Evolutionary conservation across 106 monocot genomes (phyloP).

Genomic region (Dendrobium catenatum): DNA sequence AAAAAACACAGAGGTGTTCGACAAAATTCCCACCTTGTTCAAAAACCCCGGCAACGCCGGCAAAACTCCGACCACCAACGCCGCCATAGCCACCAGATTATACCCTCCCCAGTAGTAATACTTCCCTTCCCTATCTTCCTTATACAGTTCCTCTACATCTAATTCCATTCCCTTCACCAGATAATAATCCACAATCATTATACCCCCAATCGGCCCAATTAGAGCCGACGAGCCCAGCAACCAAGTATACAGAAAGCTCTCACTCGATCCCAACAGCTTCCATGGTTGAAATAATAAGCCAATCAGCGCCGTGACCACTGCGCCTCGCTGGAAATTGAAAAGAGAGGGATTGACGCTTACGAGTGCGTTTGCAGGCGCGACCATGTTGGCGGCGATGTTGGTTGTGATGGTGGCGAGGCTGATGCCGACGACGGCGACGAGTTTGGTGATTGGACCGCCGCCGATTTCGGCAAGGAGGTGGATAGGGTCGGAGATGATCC

Average conservation of each 20-base stretch:
- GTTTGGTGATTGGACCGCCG: conserved; percentile 26
- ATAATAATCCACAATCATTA: conserved; percentile 76
- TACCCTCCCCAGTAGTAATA: conserved; percentile 60
- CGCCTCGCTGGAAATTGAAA: conserved; percentile 74
- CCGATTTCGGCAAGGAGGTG: conserved; percentile 64
- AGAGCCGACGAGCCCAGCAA: conserved; percentile 83
- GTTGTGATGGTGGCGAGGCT: conserved; percentile 86
- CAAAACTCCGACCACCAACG: conserved; percentile 56
- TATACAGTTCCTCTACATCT: conserved; percentile 61
- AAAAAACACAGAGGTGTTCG: conserved; percentile 25
- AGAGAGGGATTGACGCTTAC: conserved; percentile 42
- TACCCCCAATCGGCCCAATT: conserved; percentile 73
- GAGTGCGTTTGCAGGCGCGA: conserved; percentile 85
- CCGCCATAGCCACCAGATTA: conserved; percentile 48
- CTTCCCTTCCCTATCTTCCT: conserved; percentile 8
- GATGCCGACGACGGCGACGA: conserved; percentile 76
- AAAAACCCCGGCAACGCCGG: conserved; percentile 78
- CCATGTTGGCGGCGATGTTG: conserved; percentile 91
- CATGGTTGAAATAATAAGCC: conserved; percentile 79
- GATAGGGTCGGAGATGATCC: conserved; percentile 76
- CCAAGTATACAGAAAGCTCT: conserved; percentile 95
- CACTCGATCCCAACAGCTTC: conserved; percentile 70
- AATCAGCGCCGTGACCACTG: conserved; percentile 59
- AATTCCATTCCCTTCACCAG: conserved; percentile 50
- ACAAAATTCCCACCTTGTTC: conserved; percentile 43